phyloP scores from a whole-genome alignment of 805 yeast species.

The Wickerhamiella bombiphila region DNA sequence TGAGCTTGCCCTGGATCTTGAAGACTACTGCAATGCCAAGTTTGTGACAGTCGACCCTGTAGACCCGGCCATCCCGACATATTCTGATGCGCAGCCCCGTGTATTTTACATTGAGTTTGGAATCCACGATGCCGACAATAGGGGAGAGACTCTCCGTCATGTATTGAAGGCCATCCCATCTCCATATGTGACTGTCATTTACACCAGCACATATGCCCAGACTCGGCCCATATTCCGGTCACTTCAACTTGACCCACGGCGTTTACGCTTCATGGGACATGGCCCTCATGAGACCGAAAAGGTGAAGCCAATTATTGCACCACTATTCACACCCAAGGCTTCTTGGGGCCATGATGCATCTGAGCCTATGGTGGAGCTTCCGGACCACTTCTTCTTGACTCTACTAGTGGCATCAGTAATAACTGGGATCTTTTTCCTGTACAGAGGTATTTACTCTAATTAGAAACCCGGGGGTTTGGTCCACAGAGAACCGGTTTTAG shows the following conservation, averaged over 20 bases:
- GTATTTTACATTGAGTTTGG: slow-evolving; percentile 16
- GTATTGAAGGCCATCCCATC: slow-evolving; percentile 59
- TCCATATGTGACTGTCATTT: slow-evolving; percentile 49
- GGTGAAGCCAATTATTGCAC: slow-evolving; percentile 16
- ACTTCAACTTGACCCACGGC: slow-evolving; percentile 20
- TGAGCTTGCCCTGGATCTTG: slow-evolving; percentile 17
- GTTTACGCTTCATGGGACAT: slow-evolving; percentile 15
- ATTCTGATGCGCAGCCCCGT: slow-evolving; percentile 12
- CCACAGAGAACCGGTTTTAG: no score
- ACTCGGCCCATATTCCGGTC: slow-evolving; percentile 17
- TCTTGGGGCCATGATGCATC: slow-evolving; percentile 11
- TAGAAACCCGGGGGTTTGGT: no score
- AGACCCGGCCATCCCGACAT: slow-evolving; percentile 4
- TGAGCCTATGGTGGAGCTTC: slow-evolving; percentile 10
- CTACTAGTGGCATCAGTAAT: slow-evolving; percentile 12
- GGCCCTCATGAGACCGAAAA: slow-evolving; percentile 7
- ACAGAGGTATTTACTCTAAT: no score
- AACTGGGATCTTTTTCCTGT: no score
- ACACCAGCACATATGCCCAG: slow-evolving; percentile 30
- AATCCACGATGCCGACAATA: slow-evolving; percentile 6
- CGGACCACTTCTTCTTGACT: slow-evolving; percentile 16
- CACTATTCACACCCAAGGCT: slow-evolving; percentile 6
- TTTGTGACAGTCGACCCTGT: slow-evolving; percentile 5
- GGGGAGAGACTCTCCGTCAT: slow-evolving; percentile 33
- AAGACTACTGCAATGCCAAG: slow-evolving; percentile 17